Evolutionary conservation across 129 eudicot genomes (phyloP), one percentile per base, ranked within the genome.

Genomic region (Centaurea solstitialis): DNA sequence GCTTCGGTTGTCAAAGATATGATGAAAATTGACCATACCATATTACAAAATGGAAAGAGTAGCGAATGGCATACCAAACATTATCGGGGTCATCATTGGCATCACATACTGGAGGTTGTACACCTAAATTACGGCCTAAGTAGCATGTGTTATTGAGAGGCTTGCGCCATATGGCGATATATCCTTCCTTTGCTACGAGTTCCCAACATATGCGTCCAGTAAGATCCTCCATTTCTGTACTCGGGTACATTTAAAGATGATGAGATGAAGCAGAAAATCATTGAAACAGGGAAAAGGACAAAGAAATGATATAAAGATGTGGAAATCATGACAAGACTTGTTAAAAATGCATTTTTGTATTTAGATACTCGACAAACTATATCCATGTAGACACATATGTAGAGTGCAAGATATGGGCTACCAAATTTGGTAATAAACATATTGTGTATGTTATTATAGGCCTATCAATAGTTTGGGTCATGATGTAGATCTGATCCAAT

Each of bases 101-200:
- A 33, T 82, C 96, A 86, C 98, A 93, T 23, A 93, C 20, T 40
- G 92, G 86, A 83, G 97, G 97, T 71, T 80, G 81, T 70, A 41
- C 73, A 22, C 80, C 86, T 53, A 47, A 35, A 64, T 83, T 90
- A 68, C 92, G 96, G 67, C 73, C 50, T 77, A 86, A 70, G 85
- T 93, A 93, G 85, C 97, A 93, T 40, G 90, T 89, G 74, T 93
- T 91, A 77, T 91, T 91, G 28, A 82, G 74, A 53, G 98, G 92
- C 88, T 93, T 93, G 84, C 79, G 93, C 98, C 98, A 93, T 26
- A 91, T 89, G 76, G 96, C 89, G 45, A 93, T 87, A 68, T 91
- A 81, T 39, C 92, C 94, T 76, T 93, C 92, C 82, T 89, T 91
- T 78, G 86, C 87, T 78, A 93, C 83, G 15, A 93, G 92, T 75